Percentiles rank a stretch among this genome's conserved stretches.
phyloP scores from a whole-genome alignment of 768 basidiomycete species.

The Roridomyces roridus region DNA sequence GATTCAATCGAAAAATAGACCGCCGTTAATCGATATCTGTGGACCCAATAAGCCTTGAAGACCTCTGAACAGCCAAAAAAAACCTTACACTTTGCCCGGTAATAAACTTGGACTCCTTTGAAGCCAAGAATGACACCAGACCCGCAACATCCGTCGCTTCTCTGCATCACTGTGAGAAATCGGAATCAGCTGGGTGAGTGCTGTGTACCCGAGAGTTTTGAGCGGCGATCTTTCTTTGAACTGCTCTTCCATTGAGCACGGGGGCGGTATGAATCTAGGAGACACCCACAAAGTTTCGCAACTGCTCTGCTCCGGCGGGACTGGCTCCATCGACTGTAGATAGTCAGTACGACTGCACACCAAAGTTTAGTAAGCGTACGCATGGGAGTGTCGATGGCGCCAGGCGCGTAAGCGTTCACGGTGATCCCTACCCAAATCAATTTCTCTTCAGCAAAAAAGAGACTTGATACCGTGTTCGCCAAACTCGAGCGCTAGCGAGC shows the following conservation, averaged over 20 bases:
- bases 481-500: constrained; percentile 33
- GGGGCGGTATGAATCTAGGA: constrained; percentile 41
- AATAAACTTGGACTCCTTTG: constrained; percentile 33
- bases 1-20: too few species aligned
- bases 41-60: background rate
- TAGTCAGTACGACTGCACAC: too few species aligned
- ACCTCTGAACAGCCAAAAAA: background rate
- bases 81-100: constrained; percentile 31
- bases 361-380: background rate
- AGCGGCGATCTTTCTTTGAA: constrained; percentile 4
- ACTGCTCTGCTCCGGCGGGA: background rate
- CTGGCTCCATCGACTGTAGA: background rate
- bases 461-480: constrained; percentile 17
- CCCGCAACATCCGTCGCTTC: constrained; percentile 29
- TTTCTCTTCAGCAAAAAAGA: too few species aligned
- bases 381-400: constrained; percentile 17
- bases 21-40: constrained; percentile 7
- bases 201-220: background rate
- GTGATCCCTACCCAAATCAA: constrained; percentile 18
- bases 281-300: background rate
- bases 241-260: background rate
- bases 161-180: background rate
- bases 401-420: constrained; percentile 35
- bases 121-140: constrained; percentile 37
- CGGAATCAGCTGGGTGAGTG: background rate